Conservation (phyloP, 192 early-diverging fungal genomes). For the Coemansia erecta region DNA sequence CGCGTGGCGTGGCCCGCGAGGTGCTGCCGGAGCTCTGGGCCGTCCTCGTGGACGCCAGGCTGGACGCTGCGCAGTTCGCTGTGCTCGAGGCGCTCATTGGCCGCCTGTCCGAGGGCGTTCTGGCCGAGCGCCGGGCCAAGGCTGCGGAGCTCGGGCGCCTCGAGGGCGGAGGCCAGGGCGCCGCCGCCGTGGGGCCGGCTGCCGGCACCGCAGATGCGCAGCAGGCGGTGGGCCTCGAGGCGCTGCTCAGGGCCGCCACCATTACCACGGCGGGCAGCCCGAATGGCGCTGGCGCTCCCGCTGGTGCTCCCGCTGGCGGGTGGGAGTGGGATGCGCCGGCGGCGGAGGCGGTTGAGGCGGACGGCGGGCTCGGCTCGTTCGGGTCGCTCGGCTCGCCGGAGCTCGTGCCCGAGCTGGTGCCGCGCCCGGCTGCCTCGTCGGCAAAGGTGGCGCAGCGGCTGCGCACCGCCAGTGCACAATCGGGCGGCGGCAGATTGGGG, state of each 20-base stretch:
- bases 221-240: constrained; percentile 1
- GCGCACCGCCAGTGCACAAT: background rate
- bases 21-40: constrained; percentile 79
- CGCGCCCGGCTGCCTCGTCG: background rate
- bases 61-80: constrained; percentile 73
- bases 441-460: background rate
- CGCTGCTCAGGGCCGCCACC: constrained; percentile 14
- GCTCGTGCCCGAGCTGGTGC: background rate
- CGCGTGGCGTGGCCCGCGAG: constrained; percentile 69
- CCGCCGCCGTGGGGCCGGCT: background rate
- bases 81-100: constrained; percentile 62
- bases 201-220: background rate
- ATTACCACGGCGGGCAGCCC: no score
- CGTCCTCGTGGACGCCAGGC: constrained; percentile 64
- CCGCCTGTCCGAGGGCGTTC: constrained; percentile 56
- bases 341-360: background rate
- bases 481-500: background rate
- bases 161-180: background rate
- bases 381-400: constrained; percentile 9
- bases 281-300: no score
- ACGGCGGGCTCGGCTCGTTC: constrained; percentile 37
- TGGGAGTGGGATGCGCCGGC: constrained; percentile 48
- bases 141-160: background rate
- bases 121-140: constrained; percentile 56
- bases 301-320: background rate